Base-by-base conservation (phyloP, 495 filamentous ascomycete species). In the Cercophora scortea region DNA sequence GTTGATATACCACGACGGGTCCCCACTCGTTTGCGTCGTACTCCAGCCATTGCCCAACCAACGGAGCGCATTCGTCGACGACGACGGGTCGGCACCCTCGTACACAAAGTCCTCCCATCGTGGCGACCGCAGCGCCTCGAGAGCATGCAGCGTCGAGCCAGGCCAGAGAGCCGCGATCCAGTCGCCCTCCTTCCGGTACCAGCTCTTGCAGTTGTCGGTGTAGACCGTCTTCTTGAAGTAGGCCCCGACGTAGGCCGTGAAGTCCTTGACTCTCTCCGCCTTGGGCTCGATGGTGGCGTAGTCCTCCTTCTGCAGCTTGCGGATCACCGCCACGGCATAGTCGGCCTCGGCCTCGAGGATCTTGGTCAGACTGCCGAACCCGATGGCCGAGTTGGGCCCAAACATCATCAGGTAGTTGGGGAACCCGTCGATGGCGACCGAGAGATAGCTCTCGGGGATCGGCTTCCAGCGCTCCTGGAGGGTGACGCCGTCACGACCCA, bases 211-310 rank as follows among this genome's bases (percentile, higher is more conserved):
- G 33, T 79, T 73, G 10, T 82, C 80, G 11, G 77, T 73, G 69
- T 82, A 82, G 4, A 86, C 84, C 3, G 83, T 87, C 15, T 72
- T 65, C 46, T 76, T 71, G 57, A 86, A 86, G 61, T 84, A 88
- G n/a, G 71, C 66, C 47, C 81, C 77, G 42, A 77, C 78, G 58
- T 79, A 84, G 13, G 73, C 75, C 34, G 74, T 64, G 58, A 85
- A 87, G 47, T 87, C 83, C 45, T 76, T 70, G 0, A 85, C 71
- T 0, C 83, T 77, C 42, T 75, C 65, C 19, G 71, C 61, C 8
- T 69, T 71, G 0, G 84, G 83, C 8, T 70, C 70, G 32, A 72
- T 76, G n/a, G 73, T 64, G 4, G 75, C 76, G 66, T 87, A 86
- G 13, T 82, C 80, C 61, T 90, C 83, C 34, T 75, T 79, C 57